These are phyloP conservation scores for Suhomyces chickasaworum DNA, from an alignment of 1,139 yeast species.

Conservation along the genomic window DNA sequence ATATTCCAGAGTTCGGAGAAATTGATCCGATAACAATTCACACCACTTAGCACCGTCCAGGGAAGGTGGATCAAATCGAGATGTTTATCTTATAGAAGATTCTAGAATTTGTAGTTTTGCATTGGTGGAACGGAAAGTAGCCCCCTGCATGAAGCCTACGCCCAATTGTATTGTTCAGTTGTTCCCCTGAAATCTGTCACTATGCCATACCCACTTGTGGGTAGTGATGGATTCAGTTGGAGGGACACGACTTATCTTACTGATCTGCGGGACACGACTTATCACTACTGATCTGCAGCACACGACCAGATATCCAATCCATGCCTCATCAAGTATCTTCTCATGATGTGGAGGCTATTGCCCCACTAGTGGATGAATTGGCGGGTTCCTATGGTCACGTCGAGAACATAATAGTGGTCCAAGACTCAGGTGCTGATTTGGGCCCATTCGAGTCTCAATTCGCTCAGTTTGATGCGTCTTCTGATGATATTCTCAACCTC, in stretches of 20 bases:
- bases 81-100: no score
- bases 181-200: neutral
- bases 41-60: no score
- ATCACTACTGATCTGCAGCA: neutral
- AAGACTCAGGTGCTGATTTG: neutral
- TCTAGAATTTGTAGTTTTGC: no score
- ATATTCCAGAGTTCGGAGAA: no score
- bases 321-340: neutral
- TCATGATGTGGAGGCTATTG: neutral
- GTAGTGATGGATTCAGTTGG: neutral
- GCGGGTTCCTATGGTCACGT: neutral
- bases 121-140: neutral
- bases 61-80: no score
- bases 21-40: no score
- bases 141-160: neutral
- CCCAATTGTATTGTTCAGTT: neutral
- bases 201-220: no score
- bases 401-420: neutral
- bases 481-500: slow-evolving; percentile 1
- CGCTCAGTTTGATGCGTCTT: neutral
- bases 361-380: neutral
- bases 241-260: neutral
- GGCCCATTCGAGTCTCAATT: neutral
- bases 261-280: neutral
- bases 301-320: neutral